Percentiles rank a stretch among this genome's conserved stretches.
phyloP scores from a whole-genome alignment of 1,284 basidiomycete species.

The Naganishia liquefaciens region DNA sequence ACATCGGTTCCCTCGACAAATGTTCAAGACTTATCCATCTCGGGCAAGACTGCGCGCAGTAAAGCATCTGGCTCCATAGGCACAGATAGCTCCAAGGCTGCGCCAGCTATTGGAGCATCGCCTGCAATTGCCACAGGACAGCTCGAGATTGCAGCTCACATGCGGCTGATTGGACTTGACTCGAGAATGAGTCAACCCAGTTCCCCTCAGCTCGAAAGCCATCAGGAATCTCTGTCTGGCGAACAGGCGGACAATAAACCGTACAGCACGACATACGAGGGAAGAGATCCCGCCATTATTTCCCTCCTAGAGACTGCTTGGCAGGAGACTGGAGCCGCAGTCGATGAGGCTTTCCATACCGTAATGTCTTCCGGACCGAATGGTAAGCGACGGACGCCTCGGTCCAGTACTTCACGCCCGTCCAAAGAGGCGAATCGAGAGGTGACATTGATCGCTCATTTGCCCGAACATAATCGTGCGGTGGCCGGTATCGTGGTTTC shows the following conservation, averaged over 20 bases:
- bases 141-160: constrained; percentile 67
- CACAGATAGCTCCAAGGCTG: constrained; percentile 73
- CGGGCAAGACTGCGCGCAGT: constrained; percentile 8
- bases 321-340: constrained; percentile 22
- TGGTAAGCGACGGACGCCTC: constrained; percentile 18
- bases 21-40: constrained; percentile 24
- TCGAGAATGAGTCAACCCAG: constrained; percentile 7
- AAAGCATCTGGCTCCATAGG: constrained; percentile 37
- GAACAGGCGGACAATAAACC: constrained; percentile 36
- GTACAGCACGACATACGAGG: constrained; percentile 59
- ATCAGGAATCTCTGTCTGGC: constrained; percentile 38
- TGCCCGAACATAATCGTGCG: constrained; percentile 77
- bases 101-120: constrained; percentile 77
- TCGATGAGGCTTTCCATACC: constrained; percentile 27
- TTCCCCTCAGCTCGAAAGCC: constrained; percentile 54
- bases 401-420: constrained; percentile 1
- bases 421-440: constrained; percentile 56
- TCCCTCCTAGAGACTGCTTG: constrained; percentile 21
- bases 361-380: neutral
- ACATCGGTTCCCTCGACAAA: constrained; percentile 26
- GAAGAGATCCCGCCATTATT: constrained; percentile 26
- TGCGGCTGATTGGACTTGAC: constrained; percentile 47
- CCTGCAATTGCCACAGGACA: constrained; percentile 73
- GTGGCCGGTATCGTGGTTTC: constrained; percentile 82
- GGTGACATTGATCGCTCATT: constrained; percentile 76